A percentile compares a stretch with the other conserved stretches of the same genome.
Conservation (phyloP, 2,329 filamentous ascomycete genomes). For the Hypoxylon sp. region DNA sequence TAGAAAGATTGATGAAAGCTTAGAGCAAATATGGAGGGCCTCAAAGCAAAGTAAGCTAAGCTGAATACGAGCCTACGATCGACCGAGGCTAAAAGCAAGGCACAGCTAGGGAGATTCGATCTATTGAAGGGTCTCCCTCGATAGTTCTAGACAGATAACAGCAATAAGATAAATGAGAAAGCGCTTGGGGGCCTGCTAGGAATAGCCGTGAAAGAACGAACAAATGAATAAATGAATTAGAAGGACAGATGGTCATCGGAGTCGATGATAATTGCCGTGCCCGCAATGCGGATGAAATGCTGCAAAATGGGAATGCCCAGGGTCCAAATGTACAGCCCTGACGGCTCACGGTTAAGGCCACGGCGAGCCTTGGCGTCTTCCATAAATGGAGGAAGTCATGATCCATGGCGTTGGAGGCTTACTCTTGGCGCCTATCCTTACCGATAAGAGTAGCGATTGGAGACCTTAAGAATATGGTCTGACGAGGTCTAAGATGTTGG, state of each 20-base stretch:
- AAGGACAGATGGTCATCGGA: slow-evolving; percentile 37
- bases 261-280: slow-evolving; percentile 34
- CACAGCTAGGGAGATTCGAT: slow-evolving; percentile 4
- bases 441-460: not conserved
- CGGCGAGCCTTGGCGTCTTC: slow-evolving; percentile 37
- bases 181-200: slow-evolving; percentile 3
- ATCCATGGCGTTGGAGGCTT: slow-evolving; percentile 32
- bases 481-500: not conserved
- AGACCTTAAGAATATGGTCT: not conserved
- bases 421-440: slow-evolving; percentile 23
- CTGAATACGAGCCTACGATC: slow-evolving; percentile 29
- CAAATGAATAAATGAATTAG: slow-evolving; percentile 17
- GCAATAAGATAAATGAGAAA: slow-evolving; percentile 13
- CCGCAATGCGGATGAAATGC: slow-evolving; percentile 38
- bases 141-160: slow-evolving; percentile 15
- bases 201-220: slow-evolving; percentile 12
- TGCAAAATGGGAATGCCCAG: slow-evolving; percentile 31
- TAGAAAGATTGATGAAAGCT: slow-evolving; percentile 12
- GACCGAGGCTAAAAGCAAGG: slow-evolving; percentile 24
- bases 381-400: slow-evolving; percentile 34
- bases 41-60: slow-evolving; percentile 16
- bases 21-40: slow-evolving; percentile 16
- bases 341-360: slow-evolving; percentile 33
- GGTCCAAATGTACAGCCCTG: slow-evolving; percentile 26
- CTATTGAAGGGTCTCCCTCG: slow-evolving; percentile 13